phyloP scores from a whole-genome alignment of 2,329 filamentous ascomycete genomes.

The Fusarium hostae region DNA sequence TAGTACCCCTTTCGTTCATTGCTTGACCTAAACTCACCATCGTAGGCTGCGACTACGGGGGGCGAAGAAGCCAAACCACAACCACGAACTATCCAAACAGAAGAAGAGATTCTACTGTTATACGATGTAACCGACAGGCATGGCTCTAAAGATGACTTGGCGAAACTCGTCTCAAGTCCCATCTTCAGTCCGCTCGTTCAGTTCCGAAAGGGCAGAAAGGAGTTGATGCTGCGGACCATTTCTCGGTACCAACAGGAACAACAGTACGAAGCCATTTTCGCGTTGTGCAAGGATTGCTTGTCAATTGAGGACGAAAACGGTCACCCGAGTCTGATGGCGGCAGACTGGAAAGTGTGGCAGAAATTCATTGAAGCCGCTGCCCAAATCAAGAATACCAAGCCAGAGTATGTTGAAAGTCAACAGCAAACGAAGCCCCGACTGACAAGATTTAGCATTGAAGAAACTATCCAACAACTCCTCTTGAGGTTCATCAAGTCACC shows the following conservation, averaged over 20 bases:
- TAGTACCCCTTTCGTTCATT: slow-evolving; percentile 42
- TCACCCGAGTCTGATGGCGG: slow-evolving; percentile 56
- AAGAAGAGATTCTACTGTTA: slow-evolving; percentile 63
- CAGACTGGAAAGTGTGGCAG: slow-evolving; percentile 57
- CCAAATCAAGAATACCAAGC: slow-evolving; percentile 46
- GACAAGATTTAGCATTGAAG: slow-evolving; percentile 40
- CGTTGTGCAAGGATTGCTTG: slow-evolving; percentile 58
- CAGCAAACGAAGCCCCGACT: not conserved
- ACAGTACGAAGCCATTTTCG: slow-evolving; percentile 57
- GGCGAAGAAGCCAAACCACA: slow-evolving; percentile 39
- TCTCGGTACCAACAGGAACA: slow-evolving; percentile 51
- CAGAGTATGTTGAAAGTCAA: slow-evolving; percentile 46
- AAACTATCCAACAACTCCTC: slow-evolving; percentile 47
- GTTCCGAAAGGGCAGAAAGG: slow-evolving; percentile 59
- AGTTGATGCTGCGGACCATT: slow-evolving; percentile 57
- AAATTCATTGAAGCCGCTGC: slow-evolving; percentile 54
- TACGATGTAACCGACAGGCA: slow-evolving; percentile 60
- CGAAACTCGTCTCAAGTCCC: slow-evolving; percentile 53
- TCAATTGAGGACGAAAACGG: slow-evolving; percentile 51
- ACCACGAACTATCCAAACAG: slow-evolving; percentile 53
- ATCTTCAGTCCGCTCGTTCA: slow-evolving; percentile 57
- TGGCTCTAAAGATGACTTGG: slow-evolving; percentile 55
- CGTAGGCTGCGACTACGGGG: slow-evolving; percentile 35
- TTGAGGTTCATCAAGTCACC: slow-evolving; percentile 45
- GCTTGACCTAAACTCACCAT: not conserved